These are phyloP conservation scores for Nitzschia sp. DNA, from an alignment of 108 stramenopile species.

Conservation along the genomic window DNA sequence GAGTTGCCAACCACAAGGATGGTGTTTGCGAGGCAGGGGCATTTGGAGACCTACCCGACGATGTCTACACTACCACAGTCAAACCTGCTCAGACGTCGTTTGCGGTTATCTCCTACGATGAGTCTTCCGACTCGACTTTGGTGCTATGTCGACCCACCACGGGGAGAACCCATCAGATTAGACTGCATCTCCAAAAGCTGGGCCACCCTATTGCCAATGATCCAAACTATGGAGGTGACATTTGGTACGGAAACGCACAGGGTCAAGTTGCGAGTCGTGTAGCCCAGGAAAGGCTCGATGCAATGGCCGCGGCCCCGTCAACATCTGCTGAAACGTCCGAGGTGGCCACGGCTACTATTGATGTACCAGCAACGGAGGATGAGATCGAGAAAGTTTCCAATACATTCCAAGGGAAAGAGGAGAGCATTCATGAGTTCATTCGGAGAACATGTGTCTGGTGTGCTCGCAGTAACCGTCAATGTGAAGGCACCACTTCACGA, in stretches of 20 bases:
- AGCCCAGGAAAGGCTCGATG: slow-evolving; percentile 51
- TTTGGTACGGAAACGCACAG: slow-evolving; percentile 61
- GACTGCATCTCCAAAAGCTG: slow-evolving; percentile 76
- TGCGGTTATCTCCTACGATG: slow-evolving; percentile 66
- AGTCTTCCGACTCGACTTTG: slow-evolving; percentile 65
- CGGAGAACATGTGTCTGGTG: slow-evolving; percentile 86
- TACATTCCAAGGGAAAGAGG: slow-evolving; percentile 44
- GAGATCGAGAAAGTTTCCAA: slow-evolving; percentile 48
- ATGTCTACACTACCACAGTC: slow-evolving; percentile 50
- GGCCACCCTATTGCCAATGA: slow-evolving; percentile 90
- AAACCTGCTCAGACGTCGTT: slow-evolving; percentile 82
- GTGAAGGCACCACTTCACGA: slow-evolving; percentile 39
- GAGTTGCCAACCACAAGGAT: slow-evolving; percentile 70
- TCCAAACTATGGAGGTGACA: slow-evolving; percentile 86
- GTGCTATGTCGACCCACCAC: slow-evolving; percentile 66
- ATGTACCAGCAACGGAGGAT: slow-evolving; percentile 67
- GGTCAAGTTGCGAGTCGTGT: slow-evolving; percentile 42
- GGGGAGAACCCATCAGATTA: slow-evolving; percentile 87
- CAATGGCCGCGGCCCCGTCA: slow-evolving; percentile 5
- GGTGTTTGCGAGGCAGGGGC: slow-evolving; percentile 76
- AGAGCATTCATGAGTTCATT: slow-evolving; percentile 69
- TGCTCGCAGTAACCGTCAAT: slow-evolving; percentile 43
- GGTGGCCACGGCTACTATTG: slow-evolving; percentile 20
- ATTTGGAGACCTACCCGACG: slow-evolving; percentile 53
- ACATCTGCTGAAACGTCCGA: background rate